Evolutionary conservation across 2,329 filamentous ascomycete species (phyloP), one percentile per base, ranked within the genome.

Genomic region (Cladosporium sp.): DNA sequence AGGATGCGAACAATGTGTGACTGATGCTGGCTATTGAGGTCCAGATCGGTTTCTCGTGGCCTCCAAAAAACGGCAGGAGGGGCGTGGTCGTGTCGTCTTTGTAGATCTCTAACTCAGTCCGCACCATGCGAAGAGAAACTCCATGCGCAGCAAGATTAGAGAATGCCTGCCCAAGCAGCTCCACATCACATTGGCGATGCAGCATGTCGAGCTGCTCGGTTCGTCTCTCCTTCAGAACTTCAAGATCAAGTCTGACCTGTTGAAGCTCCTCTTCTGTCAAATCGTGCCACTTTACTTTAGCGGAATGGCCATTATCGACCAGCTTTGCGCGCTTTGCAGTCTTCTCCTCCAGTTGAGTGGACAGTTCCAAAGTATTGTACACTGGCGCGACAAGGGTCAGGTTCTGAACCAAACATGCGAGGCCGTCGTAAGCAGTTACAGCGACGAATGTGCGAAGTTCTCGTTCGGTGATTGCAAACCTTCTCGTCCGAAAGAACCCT

Each of bases 311-410:
- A 15, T 15, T 18, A 13, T 8, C 19, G 4, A 7, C n/a, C 3
- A 22, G 29, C 3, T 34, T 8, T 4, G 32, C 37, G 36, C 30
- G 5, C 17, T 9, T n/a, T 41, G n/a, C 12, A 12, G 6, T 12
- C 29, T 30, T 41, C 15, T 32, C 8, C 18, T 41, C 15, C 22
- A 48, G 36, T 20, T 22, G 36, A 41, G 36, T 20, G 12, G 45
- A 9, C 11, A 48, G 29, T 34, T 30, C 24, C 24, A 9, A 48
- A 11, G 37, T 40, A 32, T 48, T 41, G 24, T 40, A 32, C 15
- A 48, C 45, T 34, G 22, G 45, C 11, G 45, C 45, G 45, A 48
- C 45, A 34, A 48, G 36, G 15, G 45, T 48, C 15, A 48, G 29
- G 17, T 48, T 24, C n/a, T 41, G 45, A 2, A 48, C 22, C 22